These are phyloP conservation scores for Kwoniella sp. DNA, from an alignment of 768 basidiomycete species.

Conservation along the genomic window DNA sequence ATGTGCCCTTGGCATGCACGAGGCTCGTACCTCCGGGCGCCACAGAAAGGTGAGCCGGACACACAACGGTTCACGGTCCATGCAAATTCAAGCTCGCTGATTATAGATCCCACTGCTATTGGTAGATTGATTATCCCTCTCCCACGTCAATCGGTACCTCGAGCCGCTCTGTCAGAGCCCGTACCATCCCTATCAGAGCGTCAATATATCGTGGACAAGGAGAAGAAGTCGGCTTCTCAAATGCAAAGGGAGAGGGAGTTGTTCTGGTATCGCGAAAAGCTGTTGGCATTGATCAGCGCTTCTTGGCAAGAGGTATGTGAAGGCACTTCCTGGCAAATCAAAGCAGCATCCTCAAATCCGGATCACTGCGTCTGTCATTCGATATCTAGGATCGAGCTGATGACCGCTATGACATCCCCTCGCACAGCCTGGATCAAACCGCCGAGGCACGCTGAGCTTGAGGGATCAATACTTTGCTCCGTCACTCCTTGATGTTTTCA, in stretches of 20 bases:
- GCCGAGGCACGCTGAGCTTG: constrained; percentile 75
- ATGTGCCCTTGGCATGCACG: constrained; percentile 39
- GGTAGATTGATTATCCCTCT: constrained; percentile 57
- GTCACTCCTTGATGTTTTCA: constrained; percentile 76
- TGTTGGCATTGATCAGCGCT: constrained; percentile 70
- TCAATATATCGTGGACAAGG: constrained; percentile 85
- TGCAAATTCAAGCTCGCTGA: not conserved
- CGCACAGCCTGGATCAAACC: constrained; percentile 71
- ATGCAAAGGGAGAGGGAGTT: constrained; percentile 71
- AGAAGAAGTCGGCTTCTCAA: constrained; percentile 64
- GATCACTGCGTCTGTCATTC: no score
- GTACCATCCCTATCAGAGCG: constrained; percentile 84
- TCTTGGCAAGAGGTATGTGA: constrained; percentile 82
- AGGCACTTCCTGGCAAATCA: not conserved
- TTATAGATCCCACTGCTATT: constrained; percentile 1
- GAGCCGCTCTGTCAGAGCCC: constrained; percentile 64
- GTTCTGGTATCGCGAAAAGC: constrained; percentile 94
- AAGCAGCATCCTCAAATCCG: not conserved
- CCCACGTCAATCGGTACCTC: constrained; percentile 67
- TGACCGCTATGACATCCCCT: not conserved
- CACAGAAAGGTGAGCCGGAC: constrained; percentile 73
- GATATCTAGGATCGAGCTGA: not conserved
- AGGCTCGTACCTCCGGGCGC: constrained; percentile 83
- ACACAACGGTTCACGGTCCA: no score
- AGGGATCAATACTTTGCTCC: constrained; percentile 74